Conservation (phyloP, 257 asterid genomes). For the Ilex asprella region DNA sequence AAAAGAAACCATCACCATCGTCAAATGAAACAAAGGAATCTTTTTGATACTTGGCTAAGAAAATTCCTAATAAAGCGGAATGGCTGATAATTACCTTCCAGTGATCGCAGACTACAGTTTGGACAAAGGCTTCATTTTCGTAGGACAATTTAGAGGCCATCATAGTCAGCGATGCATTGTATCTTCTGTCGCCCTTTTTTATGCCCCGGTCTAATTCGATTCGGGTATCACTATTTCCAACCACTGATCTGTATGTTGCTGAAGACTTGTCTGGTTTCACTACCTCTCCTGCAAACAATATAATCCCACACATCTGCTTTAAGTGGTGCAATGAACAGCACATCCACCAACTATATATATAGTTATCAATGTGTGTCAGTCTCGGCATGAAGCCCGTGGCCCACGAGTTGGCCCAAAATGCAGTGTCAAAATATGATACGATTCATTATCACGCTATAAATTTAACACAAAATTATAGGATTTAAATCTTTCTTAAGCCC, state of each 20-base stretch:
- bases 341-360: too few species aligned
- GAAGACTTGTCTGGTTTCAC: slow-evolving; percentile 50
- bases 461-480: too few species aligned
- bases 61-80: background rate
- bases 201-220: slow-evolving; percentile 27
- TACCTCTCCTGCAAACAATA: slow-evolving; percentile 29
- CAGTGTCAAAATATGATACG: too few species aligned
- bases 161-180: slow-evolving; percentile 29
- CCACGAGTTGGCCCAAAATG: too few species aligned
- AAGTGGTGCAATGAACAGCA: too few species aligned
- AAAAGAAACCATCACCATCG: background rate
- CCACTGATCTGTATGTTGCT: slow-evolving; percentile 30
- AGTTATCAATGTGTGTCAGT: too few species aligned
- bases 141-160: slow-evolving; percentile 69
- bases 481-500: too few species aligned
- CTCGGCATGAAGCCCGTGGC: too few species aligned
- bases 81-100: slow-evolving; percentile 44
- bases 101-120: slow-evolving; percentile 24
- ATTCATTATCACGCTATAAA: too few species aligned
- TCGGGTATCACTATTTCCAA: slow-evolving; percentile 42
- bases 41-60: background rate
- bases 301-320: too few species aligned
- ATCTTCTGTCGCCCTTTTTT: slow-evolving; percentile 9
- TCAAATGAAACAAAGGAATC: background rate
- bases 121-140: slow-evolving; percentile 42